phyloP scores from a whole-genome alignment of 768 basidiomycete species.

The Sutorius australiensis region DNA sequence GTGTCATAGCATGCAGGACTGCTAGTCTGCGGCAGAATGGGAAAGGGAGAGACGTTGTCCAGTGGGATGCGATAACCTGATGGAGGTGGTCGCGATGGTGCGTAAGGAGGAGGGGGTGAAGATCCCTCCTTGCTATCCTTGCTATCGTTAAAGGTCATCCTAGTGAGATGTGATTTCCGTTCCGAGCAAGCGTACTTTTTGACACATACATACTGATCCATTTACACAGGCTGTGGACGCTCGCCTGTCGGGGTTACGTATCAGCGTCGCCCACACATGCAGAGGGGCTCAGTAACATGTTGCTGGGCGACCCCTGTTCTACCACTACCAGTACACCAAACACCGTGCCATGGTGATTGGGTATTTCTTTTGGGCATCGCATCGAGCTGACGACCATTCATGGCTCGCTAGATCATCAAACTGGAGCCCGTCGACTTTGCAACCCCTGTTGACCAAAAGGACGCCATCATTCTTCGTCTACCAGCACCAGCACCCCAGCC shows the following conservation, averaged over 20 bases:
- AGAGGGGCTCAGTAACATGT: not conserved
- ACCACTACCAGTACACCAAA: not conserved
- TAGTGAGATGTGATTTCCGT: not conserved
- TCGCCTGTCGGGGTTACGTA: constrained; percentile 5
- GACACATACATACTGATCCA: not conserved
- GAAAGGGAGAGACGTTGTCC: constrained; percentile 36
- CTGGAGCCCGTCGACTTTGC: constrained; percentile 5
- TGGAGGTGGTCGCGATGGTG: constrained; percentile 38
- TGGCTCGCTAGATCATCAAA: constrained; percentile 4
- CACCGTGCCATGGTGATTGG: constrained; percentile 1
- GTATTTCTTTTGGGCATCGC: not conserved
- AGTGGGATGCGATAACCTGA: constrained; percentile 68
- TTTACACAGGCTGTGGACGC: not conserved
- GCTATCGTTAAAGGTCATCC: constrained; percentile 10
- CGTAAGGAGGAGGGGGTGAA: constrained; percentile 18
- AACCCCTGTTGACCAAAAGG: not conserved
- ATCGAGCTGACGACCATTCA: not conserved
- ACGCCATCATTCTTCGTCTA: not conserved
- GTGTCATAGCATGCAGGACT: constrained; percentile 53
- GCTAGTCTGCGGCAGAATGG: constrained; percentile 40
- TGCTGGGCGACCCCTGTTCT: not conserved
- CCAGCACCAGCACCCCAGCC: not conserved
- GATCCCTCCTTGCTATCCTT: constrained; percentile 5
- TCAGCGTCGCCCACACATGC: not conserved
- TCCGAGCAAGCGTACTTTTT: not conserved